phyloP scores from a whole-genome alignment of 2,329 filamentous ascomycete genomes.

The Aaosphaeria pasadenensis region DNA sequence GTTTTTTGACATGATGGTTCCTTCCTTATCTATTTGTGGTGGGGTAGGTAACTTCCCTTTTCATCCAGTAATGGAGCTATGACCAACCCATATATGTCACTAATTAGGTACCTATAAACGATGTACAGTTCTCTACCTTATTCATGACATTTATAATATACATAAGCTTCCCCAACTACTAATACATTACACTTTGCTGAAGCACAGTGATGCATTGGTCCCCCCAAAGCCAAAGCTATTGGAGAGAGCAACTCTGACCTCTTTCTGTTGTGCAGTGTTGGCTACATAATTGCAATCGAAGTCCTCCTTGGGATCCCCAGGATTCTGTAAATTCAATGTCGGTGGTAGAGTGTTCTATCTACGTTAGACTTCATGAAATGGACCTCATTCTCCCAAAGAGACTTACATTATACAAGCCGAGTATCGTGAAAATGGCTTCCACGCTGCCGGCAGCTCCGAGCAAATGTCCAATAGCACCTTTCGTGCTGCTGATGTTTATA shows the following conservation, averaged over 20 bases:
- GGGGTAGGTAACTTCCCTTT: too few relatives aligned
- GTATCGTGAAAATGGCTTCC: slow-evolving; percentile 80
- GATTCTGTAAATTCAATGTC: slow-evolving; percentile 74
- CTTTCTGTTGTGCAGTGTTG: slow-evolving; percentile 64
- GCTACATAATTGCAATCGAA: slow-evolving; percentile 86
- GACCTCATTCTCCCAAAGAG: background rate
- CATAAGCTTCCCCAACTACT: background rate
- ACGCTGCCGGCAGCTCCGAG: slow-evolving; percentile 88
- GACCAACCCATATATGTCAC: too few relatives aligned
- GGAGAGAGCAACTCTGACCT: slow-evolving; percentile 72
- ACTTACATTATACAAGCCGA: slow-evolving; percentile 75
- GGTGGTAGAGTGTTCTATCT: slow-evolving; percentile 73
- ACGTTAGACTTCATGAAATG: slow-evolving; percentile 8
- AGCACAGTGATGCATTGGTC: slow-evolving; percentile 87
- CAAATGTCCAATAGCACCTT: slow-evolving; percentile 88
- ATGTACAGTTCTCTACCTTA: background rate
- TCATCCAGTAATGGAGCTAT: too few relatives aligned
- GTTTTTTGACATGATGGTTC: too few relatives aligned
- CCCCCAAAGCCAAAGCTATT: slow-evolving; percentile 99
- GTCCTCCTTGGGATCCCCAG: slow-evolving; percentile 56
- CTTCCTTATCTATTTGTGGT: too few relatives aligned
- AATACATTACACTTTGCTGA: slow-evolving; percentile 49
- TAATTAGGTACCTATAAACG: background rate
- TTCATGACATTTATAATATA: background rate
- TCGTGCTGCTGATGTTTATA: slow-evolving; percentile 87